Base-by-base conservation (phyloP, 306 rosid species). In the Corylus americana region DNA sequence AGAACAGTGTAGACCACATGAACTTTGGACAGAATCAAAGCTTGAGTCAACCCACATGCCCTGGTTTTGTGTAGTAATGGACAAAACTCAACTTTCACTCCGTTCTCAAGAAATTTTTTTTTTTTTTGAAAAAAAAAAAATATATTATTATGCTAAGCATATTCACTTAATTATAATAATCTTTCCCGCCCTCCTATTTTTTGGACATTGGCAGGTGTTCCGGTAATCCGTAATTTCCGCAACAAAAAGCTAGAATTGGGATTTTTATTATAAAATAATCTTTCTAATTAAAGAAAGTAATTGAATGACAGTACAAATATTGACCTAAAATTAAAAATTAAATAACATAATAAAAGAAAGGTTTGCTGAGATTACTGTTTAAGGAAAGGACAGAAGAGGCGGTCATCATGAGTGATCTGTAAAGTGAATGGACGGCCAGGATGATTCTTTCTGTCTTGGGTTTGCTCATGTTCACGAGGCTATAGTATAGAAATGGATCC, bases 161-260 rank as follows among this genome's bases (percentile, higher is more conserved):
- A 47, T 78, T 64, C 45, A 42, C 75, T 61, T 35, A 27, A 73
- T 29, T 13, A 51, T 70, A 47, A 47, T 42, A 42, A 22, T 39
- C n/a, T 67, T 55, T 10, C 29, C 29, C 51, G 16, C 67, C 29
- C 20, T 53, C 70, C 49, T 7, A 11, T 57, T 58, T 79, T 45
- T 17, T 42, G 14, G 63, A 78, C 20, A 74, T 74, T 74, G 37
- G 27, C 27, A 1, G 42, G 74, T 16, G 71, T 48, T 77, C 44
- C 79, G 61, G 82, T 55, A 69, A 77, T 70, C 83, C 86, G 81
- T 27, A 82, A 82, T 75, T 71, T 74, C 58, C 81, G 86, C 81
- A 39, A 47, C 48, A 70, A 75, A 78, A 78, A 55, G 72, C 70
- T 54, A 54, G 29, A 57, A 70, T 27, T 51, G 71, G 81, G 76